A percentile compares a stretch with the other conserved stretches of the same genome.
Conservation (phyloP, 768 basidiomycete genomes). For the Suillus decipiens region DNA sequence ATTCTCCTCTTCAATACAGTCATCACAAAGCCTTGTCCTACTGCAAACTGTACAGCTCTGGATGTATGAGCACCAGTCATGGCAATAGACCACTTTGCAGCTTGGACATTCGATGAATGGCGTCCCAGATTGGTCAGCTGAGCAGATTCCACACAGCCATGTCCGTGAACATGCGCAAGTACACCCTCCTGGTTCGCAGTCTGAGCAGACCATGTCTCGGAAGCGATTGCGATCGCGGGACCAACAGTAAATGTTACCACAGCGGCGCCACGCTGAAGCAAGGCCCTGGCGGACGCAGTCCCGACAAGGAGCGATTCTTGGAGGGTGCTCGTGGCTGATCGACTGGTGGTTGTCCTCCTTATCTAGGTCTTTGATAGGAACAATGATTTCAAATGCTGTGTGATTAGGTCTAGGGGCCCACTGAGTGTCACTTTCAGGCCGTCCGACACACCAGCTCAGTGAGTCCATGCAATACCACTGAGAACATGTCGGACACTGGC, state of each 20-base stretch:
- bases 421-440: background rate
- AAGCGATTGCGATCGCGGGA: conserved; percentile 1
- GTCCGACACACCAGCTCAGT: conserved; percentile 7
- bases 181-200: conserved; percentile 2
- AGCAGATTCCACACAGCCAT: background rate
- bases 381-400: background rate
- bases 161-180: conserved; percentile 5
- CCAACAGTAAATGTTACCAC: conserved; percentile 1
- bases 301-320: conserved; percentile 2
- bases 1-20: background rate
- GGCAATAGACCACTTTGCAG: conserved; percentile 1
- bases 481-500: conserved; percentile 6
- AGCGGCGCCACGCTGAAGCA: conserved; percentile 3
- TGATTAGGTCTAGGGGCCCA: background rate
- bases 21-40: background rate
- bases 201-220: conserved; percentile 6
- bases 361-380: background rate
- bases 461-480: conserved; percentile 5
- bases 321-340: background rate
- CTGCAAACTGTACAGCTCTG: conserved; percentile 1
- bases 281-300: background rate
- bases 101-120: background rate
- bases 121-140: background rate
- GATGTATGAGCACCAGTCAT: conserved; percentile 5
- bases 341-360: background rate